Evolutionary conservation across 108 stramenopile species (phyloP), one percentile per base, ranked within the genome.

Genomic region (Nitzschia sp.): DNA sequence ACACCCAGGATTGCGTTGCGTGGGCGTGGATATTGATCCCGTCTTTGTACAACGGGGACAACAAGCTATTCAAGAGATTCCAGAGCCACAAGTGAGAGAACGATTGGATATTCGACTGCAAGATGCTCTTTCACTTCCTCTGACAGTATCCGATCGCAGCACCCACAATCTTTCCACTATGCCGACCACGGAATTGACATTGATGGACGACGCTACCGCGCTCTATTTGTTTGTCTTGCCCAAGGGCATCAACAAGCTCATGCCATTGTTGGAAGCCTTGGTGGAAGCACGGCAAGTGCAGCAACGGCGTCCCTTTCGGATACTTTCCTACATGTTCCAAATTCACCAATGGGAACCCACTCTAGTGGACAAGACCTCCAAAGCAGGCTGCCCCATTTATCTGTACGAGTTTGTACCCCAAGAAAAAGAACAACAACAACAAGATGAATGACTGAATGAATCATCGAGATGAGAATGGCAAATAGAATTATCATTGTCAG

Each of bases 221-320:
- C 58, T 93, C 13, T 96, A 92, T 70, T 49, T 96, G n/a, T 96
- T 89, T 61, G 62, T 96, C 18, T 56, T 93, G 15, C 95, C 95
- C 32, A 79, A 83, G 42, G 95, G 95, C 0, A 58, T 96, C 53
- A 59, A 81, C 46, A 76, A 80, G 59, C 53, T 93, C 0, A 72
- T 75, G 51, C 85, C 85, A 0, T 56, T 86, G 30, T 67, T 96
- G 59, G 70, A 85, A 27, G 56, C 76, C 19, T 45, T 86, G n/a
- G 70, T 74, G 28, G 38, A 75, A 36, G 70, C 79, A 48, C 60
- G 76, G 36, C 60, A 62, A 25, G 54, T 64, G 23, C 70, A 77
- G 29, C 36, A 62, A 46, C 45, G 75, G 36, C 58, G 70, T 29
- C 24, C 29, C 2, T 80, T 91, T 56, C 71, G 83, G 18, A 61